Conservation (phyloP, 768 basidiomycete genomes). For the Trametes gibbosa region DNA sequence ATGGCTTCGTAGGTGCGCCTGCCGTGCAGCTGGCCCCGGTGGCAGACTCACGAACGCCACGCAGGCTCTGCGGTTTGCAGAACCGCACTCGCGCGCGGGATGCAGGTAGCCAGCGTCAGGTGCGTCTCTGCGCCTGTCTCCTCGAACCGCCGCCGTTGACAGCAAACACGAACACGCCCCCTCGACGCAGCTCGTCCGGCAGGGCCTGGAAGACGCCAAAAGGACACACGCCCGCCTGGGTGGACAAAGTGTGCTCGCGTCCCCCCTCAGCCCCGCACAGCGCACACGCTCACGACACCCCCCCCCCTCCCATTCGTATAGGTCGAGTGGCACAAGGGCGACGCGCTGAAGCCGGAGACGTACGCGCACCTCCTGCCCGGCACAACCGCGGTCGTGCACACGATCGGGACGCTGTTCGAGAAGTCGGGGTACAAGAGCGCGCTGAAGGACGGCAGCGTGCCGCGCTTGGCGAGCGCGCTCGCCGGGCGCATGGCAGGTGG, state of each 20-base stretch:
- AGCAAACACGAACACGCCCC: neutral
- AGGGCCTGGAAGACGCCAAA: conserved; percentile 83
- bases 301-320: conserved; percentile 30
- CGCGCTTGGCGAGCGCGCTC: conserved; percentile 49
- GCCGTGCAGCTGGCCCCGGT: neutral
- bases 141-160: neutral
- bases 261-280: conserved; percentile 1
- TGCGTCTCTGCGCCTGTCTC: conserved; percentile 31
- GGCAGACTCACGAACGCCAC: too few species aligned
- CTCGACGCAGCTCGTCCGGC: conserved; percentile 70
- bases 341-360: conserved; percentile 74
- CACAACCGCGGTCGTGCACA: conserved; percentile 84
- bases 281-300: neutral
- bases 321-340: conserved; percentile 87
- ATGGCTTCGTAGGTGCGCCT: conserved; percentile 88
- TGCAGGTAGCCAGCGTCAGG: conserved; percentile 90
- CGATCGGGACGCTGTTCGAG: conserved; percentile 88
- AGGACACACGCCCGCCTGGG: conserved; percentile 89
- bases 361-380: conserved; percentile 67
- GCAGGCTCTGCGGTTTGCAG: conserved; percentile 92
- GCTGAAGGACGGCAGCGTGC: conserved; percentile 55
- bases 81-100: conserved; percentile 78
- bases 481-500: conserved; percentile 37
- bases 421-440: conserved; percentile 76
- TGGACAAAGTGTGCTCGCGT: conserved; percentile 52